Conservation (phyloP, 2,329 filamentous ascomycete genomes). For the Torrubiellomyces zombiae region DNA sequence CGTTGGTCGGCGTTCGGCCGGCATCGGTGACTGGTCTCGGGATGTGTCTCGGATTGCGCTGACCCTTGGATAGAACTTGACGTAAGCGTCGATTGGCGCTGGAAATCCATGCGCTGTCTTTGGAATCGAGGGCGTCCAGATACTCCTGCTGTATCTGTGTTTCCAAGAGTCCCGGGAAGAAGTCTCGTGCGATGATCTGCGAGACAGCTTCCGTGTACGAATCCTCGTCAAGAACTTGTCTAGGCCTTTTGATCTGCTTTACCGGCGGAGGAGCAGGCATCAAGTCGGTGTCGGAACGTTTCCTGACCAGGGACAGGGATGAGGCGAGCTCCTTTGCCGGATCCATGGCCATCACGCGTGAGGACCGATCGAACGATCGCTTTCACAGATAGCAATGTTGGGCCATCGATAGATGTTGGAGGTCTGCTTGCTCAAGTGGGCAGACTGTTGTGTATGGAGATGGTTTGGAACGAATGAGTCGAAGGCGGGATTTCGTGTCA, state of each 20-base stretch:
- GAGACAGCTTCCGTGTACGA: conserved; percentile 81
- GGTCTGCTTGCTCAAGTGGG: no score
- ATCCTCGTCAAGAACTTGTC: conserved; percentile 81
- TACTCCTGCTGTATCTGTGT: conserved; percentile 82
- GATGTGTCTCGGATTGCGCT: conserved; percentile 22
- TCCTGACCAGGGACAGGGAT: conserved; percentile 48
- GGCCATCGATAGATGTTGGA: no score
- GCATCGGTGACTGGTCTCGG: conserved; percentile 12
- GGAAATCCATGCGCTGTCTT: conserved; percentile 70
- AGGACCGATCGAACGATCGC: no score
- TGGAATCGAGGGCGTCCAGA: conserved; percentile 75
- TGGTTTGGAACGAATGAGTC: no score
- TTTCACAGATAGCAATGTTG: no score
- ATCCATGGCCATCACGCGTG: conserved; percentile 18
- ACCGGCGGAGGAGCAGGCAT: conserved; percentile 77
- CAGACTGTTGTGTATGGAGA: no score
- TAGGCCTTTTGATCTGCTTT: conserved; percentile 84
- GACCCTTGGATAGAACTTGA: conserved; percentile 68
- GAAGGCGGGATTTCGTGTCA: no score
- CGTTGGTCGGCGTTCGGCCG: conserved; percentile 45
- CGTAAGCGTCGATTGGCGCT: conserved; percentile 57
- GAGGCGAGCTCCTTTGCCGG: conserved; percentile 6
- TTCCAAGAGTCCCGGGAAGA: conserved; percentile 83
- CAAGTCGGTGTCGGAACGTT: conserved; percentile 49
- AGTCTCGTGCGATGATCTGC: conserved; percentile 89